Evolutionary conservation across 139 green algal species (phyloP).

Genomic region (Dunaliella primolecta): DNA sequence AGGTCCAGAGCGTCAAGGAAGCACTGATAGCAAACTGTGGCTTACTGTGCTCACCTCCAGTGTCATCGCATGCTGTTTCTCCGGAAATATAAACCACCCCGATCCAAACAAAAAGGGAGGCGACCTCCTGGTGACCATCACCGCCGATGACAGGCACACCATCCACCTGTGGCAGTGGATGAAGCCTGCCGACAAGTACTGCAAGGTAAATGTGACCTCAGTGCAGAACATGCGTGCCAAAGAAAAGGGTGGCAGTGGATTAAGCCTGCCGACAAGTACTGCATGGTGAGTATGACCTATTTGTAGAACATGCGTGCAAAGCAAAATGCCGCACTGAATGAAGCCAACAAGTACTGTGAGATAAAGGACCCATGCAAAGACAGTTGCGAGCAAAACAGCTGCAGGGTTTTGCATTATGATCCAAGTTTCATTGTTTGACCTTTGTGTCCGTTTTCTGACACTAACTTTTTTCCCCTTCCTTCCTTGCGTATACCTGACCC

Average conservation of each 20-base stretch:
- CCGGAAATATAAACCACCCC: constrained; percentile 24
- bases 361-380: no score
- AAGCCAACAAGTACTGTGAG: constrained; percentile 36
- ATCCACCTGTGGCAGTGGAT: constrained; percentile 60
- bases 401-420: not conserved
- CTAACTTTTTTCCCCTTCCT: no score
- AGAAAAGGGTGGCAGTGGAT: constrained; percentile 62
- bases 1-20: no score
- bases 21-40: no score
- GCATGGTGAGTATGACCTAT: no score
- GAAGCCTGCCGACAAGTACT: constrained; percentile 36
- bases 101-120: constrained; percentile 12
- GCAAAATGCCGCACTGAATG: constrained; percentile 60
- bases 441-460: no score
- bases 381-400: not conserved
- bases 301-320: no score
- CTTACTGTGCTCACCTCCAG: no score
- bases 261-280: constrained; percentile 35
- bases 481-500: no score
- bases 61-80: constrained; percentile 22
- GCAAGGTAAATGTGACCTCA: no score
- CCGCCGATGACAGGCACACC: constrained; percentile 50
- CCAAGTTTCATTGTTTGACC: not conserved
- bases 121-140: constrained; percentile 35
- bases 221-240: no score